Evolutionary conservation across 1,139 yeast species (phyloP), one percentile per base, ranked within the genome.

Genomic region (Suhomyces coccinellae): DNA sequence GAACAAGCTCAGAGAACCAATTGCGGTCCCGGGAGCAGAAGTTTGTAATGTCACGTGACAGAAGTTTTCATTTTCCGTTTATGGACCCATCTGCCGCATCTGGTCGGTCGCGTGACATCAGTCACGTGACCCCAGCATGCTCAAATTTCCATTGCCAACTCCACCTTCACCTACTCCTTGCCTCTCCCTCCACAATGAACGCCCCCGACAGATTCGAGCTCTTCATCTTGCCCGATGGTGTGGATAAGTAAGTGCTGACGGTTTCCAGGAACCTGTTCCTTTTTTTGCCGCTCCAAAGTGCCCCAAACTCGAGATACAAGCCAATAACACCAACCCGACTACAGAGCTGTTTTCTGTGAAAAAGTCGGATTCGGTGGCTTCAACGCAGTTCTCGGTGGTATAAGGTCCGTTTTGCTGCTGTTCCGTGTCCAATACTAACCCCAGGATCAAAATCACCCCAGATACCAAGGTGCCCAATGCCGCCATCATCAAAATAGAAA

Each of bases 151-250:
- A 32, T 24, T 12, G 15, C 30, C 32, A 16, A 16, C 31, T 16
- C 20, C 27, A 10, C 24, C 28, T 4, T 12, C 28, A 13, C 12
- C 26, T 15, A 9, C 26, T 11, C 26, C 13, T 8, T 27, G n/a
- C n/a, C n/a, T 8, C 12, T 20, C 12, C 14, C 13, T 15, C 36
- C 14, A 45, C 42, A 43, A 93, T 93, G 98, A 93, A 93, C 72
- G 99, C 98, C 58, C 99, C 99, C 69, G 99, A 93, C 73, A 85
- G 99, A 78, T 93, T 91, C 65, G 99, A 93, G 74, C 80, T 93
- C 43, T 93, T 93, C 65, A 82, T 93, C 57, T 78, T 93, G 58
- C 99, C 98, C n/a, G 99, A 93, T 65, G 99, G 99, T 37, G 95
- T 89, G 43, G 88, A 93, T 45, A 86, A 86, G 83, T 79, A 73